Conservation (phyloP, 306 rosid species). For the Lathyrus oleraceus region DNA sequence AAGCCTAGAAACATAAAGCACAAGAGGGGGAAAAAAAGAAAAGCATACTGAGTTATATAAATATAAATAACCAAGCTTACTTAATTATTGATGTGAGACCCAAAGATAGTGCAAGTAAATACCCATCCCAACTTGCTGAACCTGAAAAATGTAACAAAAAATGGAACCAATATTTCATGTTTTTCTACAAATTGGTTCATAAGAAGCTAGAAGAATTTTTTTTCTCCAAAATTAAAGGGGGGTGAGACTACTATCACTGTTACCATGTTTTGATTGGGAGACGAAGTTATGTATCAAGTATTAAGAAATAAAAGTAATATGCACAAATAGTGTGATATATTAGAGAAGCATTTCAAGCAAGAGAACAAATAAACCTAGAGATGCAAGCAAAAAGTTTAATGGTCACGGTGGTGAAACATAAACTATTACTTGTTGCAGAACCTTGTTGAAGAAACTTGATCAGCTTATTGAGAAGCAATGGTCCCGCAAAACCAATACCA, state of each 20-base stretch:
- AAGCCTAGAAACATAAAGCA: constrained; percentile 25
- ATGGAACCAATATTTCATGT: constrained; percentile 1
- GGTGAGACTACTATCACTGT: neutral
- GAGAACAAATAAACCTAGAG: constrained; percentile 24
- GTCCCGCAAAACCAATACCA: constrained; percentile 84
- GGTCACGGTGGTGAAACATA: constrained; percentile 29
- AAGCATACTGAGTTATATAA: constrained; percentile 1
- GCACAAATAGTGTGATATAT: neutral
- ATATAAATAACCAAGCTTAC: constrained; percentile 52
- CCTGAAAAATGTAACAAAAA: constrained; percentile 52
- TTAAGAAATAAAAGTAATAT: constrained; percentile 7
- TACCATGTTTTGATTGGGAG: neutral
- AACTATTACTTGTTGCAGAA: constrained; percentile 39
- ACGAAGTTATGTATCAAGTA: constrained; percentile 11
- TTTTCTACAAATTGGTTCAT: constrained; percentile 19
- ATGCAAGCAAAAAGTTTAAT: constrained; percentile 20
- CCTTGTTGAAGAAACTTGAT: constrained; percentile 89
- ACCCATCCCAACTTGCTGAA: constrained; percentile 64
- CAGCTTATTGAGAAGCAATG: constrained; percentile 91
- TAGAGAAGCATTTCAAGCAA: constrained; percentile 14
- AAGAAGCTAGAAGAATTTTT: constrained; percentile 3
- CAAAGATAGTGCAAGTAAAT: constrained; percentile 76
- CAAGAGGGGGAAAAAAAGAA: neutral
- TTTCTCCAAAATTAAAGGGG: neutral
- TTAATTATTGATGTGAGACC: constrained; percentile 83